phyloP scores from a whole-genome alignment of 352 stramenopile genomes.

The Phytopythium litorale region DNA sequence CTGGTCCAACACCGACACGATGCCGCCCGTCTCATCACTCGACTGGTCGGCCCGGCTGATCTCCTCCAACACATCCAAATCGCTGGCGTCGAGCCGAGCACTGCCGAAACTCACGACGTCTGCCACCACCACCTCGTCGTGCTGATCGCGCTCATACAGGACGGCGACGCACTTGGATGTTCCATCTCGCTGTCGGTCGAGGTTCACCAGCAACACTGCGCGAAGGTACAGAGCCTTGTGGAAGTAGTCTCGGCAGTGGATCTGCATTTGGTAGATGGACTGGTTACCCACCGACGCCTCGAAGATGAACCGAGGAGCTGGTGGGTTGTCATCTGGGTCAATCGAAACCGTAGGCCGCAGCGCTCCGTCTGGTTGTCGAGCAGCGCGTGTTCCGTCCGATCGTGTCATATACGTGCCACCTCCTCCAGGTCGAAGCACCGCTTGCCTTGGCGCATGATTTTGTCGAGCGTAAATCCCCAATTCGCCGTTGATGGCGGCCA shows the following conservation, averaged over 20 bases:
- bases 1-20: too few species aligned
- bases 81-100: background rate
- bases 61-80: background rate
- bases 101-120: background rate
- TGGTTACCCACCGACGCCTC: background rate
- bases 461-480: background rate
- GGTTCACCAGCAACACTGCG: background rate
- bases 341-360: background rate
- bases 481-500: too few species aligned
- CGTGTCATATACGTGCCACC: background rate
- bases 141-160: background rate
- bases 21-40: too few species aligned
- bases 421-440: too few species aligned
- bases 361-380: background rate
- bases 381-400: background rate
- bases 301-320: background rate
- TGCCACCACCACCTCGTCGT: background rate
- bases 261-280: background rate
- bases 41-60: background rate
- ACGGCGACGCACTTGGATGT: background rate
- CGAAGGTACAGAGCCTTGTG: background rate
- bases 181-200: background rate
- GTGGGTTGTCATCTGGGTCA: background rate
- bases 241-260: background rate
- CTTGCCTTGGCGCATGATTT: background rate